Evolutionary conservation across 495 filamentous ascomycete genomes (phyloP).

Genomic region (Aspergillus mulundensis): DNA sequence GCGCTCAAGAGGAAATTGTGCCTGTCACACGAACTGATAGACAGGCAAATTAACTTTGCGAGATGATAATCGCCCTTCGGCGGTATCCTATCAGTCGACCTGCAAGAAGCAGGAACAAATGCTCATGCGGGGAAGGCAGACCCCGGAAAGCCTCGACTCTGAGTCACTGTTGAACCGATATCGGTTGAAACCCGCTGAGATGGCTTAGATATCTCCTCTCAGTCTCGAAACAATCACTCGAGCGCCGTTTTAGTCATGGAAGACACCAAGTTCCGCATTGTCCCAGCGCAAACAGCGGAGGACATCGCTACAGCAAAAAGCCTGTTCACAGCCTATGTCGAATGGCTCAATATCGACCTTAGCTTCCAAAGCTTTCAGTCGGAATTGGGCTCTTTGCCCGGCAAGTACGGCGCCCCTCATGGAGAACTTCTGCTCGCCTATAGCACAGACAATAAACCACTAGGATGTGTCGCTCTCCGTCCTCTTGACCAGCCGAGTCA

Average conservation of each 20-base stretch:
- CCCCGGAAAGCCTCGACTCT: neutral
- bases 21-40: neutral
- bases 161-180: neutral
- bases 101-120: neutral
- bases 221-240: neutral
- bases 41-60: conserved; percentile 4
- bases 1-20: conserved; percentile 6
- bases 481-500: conserved; percentile 12
- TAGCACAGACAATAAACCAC: conserved; percentile 19
- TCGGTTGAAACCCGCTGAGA: neutral
- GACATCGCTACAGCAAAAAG: conserved; percentile 13
- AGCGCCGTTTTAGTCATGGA: neutral
- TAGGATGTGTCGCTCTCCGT: conserved; percentile 49
- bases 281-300: conserved; percentile 11
- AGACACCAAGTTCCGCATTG: conserved; percentile 11
- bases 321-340: conserved; percentile 53
- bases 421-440: conserved; percentile 48
- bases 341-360: conserved; percentile 51
- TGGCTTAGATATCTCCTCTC: neutral
- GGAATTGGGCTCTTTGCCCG: conserved; percentile 51
- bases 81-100: neutral
- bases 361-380: conserved; percentile 52
- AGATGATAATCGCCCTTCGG: neutral
- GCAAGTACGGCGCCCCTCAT: conserved; percentile 45
- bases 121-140: neutral